These are phyloP conservation scores for Taphrina pruni DNA, from an alignment of 1,139 yeast species.

Conservation along the genomic window DNA sequence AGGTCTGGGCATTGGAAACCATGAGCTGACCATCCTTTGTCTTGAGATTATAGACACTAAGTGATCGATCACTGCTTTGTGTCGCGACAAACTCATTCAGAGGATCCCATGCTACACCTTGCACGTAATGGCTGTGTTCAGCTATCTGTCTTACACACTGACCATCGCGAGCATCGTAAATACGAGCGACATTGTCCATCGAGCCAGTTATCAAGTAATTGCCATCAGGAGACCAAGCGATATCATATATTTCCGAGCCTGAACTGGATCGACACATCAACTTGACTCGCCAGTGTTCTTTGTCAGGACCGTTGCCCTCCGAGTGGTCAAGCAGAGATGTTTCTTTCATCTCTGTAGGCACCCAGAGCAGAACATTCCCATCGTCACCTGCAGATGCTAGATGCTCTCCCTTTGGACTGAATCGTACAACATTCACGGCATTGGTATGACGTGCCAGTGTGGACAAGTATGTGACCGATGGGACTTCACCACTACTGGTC, in stretches of 20 bases:
- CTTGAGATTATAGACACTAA: constrained; percentile 61
- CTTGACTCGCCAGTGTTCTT: constrained; percentile 74
- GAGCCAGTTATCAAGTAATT: constrained; percentile 81
- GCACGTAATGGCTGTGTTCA: constrained; percentile 87
- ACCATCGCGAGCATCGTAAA: constrained; percentile 59
- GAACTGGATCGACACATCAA: constrained; percentile 64
- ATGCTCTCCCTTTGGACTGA: constrained; percentile 63
- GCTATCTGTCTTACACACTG: constrained; percentile 65
- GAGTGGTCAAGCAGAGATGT: constrained; percentile 47
- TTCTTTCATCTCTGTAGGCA: constrained; percentile 56
- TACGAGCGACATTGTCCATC: constrained; percentile 82
- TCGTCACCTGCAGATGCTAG: constrained; percentile 96
- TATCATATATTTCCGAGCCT: constrained; percentile 78
- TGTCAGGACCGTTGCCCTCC: constrained; percentile 60
- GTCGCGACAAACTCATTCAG: constrained; percentile 74
- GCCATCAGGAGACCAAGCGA: constrained; percentile 89
- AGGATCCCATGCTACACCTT: constrained; percentile 97
- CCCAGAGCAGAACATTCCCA: constrained; percentile 85
- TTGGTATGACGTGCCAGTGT: constrained; percentile 88
- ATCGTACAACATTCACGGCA: constrained; percentile 90
- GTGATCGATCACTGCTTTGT: constrained; percentile 87
- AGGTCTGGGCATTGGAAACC: constrained; percentile 38
- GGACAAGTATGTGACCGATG: constrained; percentile 66
- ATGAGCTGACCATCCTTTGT: constrained; percentile 44
- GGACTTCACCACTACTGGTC: constrained; percentile 46